Percentiles rank a stretch among this genome's conserved stretches.
phyloP scores from a whole-genome alignment of 805 yeast genomes.

The Yamadazyma ubonensis region DNA sequence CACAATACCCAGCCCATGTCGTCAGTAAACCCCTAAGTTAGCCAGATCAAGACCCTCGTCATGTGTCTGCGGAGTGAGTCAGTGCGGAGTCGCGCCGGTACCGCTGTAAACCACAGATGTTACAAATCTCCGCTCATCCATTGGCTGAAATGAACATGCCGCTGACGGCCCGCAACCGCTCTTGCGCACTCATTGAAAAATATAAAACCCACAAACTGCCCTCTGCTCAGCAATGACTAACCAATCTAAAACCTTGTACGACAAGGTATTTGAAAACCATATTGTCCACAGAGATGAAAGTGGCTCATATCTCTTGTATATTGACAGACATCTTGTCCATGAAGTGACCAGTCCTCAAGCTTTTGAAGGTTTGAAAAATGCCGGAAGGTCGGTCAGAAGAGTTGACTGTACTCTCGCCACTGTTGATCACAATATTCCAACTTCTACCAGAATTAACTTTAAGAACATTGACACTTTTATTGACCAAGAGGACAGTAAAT shows the following conservation, averaged over 20 bases:
- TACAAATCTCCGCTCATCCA: neutral
- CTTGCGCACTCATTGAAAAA: slow-evolving; percentile 1
- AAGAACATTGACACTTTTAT: slow-evolving; percentile 76
- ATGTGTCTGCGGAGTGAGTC: too few relatives aligned
- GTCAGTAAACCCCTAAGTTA: too few relatives aligned
- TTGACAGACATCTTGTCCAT: slow-evolving; percentile 96
- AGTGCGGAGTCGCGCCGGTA: neutral
- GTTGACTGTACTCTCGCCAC: slow-evolving; percentile 91
- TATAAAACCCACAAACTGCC: slow-evolving; percentile 1
- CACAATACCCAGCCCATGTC: too few relatives aligned
- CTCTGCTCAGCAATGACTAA: slow-evolving; percentile 15
- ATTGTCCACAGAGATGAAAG: slow-evolving; percentile 86
- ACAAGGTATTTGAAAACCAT: slow-evolving; percentile 94
- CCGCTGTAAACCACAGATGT: neutral
- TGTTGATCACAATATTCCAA: slow-evolving; percentile 96
- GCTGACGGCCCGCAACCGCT: slow-evolving; percentile 2
- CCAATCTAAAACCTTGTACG: slow-evolving; percentile 77
- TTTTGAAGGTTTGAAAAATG: slow-evolving; percentile 88
- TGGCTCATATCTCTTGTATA: slow-evolving; percentile 83
- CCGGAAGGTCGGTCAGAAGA: slow-evolving; percentile 88
- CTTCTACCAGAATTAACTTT: slow-evolving; percentile 77
- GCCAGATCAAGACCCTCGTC: too few relatives aligned
- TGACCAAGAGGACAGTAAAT: slow-evolving; percentile 84
- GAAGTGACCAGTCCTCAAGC: slow-evolving; percentile 99
- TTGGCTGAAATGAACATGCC: neutral